phyloP scores from a whole-genome alignment of 2,329 filamentous ascomycete species.

The Ascochyta koolunga region DNA sequence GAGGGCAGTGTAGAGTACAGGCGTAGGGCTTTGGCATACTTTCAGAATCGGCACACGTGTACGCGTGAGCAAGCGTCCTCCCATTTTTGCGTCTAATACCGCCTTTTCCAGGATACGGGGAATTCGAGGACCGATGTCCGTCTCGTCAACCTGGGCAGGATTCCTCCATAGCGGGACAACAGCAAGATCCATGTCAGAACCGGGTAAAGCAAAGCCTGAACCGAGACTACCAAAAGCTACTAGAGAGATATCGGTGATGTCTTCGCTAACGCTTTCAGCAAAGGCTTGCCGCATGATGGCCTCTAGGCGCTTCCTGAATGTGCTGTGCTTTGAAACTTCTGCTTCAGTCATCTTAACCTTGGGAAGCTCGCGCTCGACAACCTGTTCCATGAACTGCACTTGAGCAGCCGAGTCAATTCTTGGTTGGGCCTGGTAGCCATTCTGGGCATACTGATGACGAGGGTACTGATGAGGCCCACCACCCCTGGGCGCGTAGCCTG shows the following conservation, averaged over 20 bases:
- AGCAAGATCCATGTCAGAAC: slow-evolving; percentile 90
- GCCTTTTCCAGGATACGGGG: slow-evolving; percentile 77
- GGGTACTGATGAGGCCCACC: slow-evolving; percentile 12
- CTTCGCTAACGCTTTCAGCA: slow-evolving; percentile 34
- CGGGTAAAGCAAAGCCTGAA: slow-evolving; percentile 84
- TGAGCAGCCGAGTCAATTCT: slow-evolving; percentile 44
- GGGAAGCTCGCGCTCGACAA: slow-evolving; percentile 58
- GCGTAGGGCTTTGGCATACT: slow-evolving; percentile 73
- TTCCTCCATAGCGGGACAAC: slow-evolving; percentile 66
- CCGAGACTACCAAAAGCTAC: slow-evolving; percentile 82
- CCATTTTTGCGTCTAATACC: slow-evolving; percentile 73
- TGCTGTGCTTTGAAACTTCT: slow-evolving; percentile 74
- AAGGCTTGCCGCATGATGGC: slow-evolving; percentile 67
- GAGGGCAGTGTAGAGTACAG: slow-evolving; percentile 66
- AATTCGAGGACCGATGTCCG: slow-evolving; percentile 62
- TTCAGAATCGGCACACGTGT: slow-evolving; percentile 89
- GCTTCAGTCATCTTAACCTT: slow-evolving; percentile 66
- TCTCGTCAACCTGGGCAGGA: slow-evolving; percentile 23
- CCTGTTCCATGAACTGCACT: slow-evolving; percentile 49
- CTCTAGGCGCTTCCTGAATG: slow-evolving; percentile 70
- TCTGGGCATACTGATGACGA: slow-evolving; percentile 25
- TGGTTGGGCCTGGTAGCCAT: slow-evolving; percentile 22
- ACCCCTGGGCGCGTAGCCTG: slow-evolving; percentile 10
- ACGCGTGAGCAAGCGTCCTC: slow-evolving; percentile 76
- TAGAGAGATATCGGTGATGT: slow-evolving; percentile 64